These are phyloP conservation scores for Nitzschia sp. DNA, from an alignment of 108 stramenopile species.

Conservation along the genomic window DNA sequence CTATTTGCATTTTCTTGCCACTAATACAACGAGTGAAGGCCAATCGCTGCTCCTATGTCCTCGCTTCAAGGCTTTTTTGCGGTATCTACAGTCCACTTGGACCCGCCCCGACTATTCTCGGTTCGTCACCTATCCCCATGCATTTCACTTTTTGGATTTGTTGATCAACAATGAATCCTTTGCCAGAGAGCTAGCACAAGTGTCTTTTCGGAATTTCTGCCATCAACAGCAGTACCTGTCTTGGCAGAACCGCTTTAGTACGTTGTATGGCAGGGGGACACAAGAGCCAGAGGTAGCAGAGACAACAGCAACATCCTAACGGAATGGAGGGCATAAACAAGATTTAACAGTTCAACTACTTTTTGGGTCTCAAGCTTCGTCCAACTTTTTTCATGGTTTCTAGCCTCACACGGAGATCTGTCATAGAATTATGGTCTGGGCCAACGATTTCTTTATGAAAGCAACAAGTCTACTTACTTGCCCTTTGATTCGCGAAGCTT, in stretches of 20 bases:
- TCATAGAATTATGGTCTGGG: no score
- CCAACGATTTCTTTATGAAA: not conserved
- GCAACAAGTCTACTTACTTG: conserved; percentile 9
- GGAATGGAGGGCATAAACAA: no score
- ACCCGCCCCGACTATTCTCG: conserved; percentile 73
- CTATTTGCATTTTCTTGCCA: conserved; percentile 82
- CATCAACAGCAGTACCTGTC: conserved; percentile 84
- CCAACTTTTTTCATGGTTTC: not conserved
- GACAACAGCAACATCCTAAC: no score
- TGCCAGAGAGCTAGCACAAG: conserved; percentile 65
- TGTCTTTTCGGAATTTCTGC: conserved; percentile 79
- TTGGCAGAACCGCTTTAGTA: conserved; percentile 76
- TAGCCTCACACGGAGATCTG: no score
- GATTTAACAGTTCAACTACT: not conserved
- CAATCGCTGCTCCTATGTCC: conserved; percentile 54
- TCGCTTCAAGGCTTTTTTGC: conserved; percentile 67
- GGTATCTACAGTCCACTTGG: conserved; percentile 74
- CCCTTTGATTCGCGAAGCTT: conserved; percentile 43
- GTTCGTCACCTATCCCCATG: conserved; percentile 77
- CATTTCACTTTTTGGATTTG: conserved; percentile 80
- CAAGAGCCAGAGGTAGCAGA: conserved; percentile 9
- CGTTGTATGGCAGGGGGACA: conserved; percentile 64
- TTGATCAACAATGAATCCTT: conserved; percentile 63
- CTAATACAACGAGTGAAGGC: conserved; percentile 39
- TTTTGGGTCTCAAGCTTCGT: not conserved